Evolutionary conservation across 257 asterid species (phyloP), one percentile per base, ranked within the genome.

Genomic region (Solanum pinnatisectum): DNA sequence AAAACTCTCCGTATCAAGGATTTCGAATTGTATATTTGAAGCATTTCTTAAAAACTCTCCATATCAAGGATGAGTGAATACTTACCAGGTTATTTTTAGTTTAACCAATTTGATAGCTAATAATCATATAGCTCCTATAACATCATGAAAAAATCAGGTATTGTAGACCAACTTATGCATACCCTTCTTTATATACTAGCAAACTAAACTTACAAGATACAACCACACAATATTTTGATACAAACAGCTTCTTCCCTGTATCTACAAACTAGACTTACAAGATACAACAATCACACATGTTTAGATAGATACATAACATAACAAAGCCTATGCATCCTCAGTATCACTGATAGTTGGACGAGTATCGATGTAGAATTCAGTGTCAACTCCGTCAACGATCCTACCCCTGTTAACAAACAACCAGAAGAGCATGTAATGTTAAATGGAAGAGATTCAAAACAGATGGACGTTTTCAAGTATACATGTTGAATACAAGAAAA

Each of bases 321-420:
- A 83, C 72, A 11, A 59, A 67, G 79, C 59, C 90, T 90, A 92
- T 9, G 81, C 92, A 79, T 92, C 94, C 85, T 90, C 96, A 4
- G 90, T 87, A 74, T 94, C 94, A 39, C 95, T 96, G 88, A 88
- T 84, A 82, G 91, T 86, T 39, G 93, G 86, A 78, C 87, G 94
- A 39, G 94, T 89, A 81, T 92, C 94, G 22, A 90, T 90, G 82
- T 87, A 94, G 89, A 94, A 92, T 88, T 95, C 98, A 1, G 97
- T 90, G 83, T 95, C 98, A 18, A 88, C 92, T 60, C 93, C 92
- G 11, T 95, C 98, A 3, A 93, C 1, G 59, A 95, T 94, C 87
- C 92, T 88, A 83, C 90, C 97, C 85, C 99, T 95, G 96, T 89
- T 22, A 60, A 56, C 87, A 60, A 87, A 44, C 87, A 88, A 16